A percentile compares a stretch with the other conserved stretches of the same genome.
phyloP scores from a whole-genome alignment of 441 rosid genomes.

The Cnidoscolus chayamansa region DNA sequence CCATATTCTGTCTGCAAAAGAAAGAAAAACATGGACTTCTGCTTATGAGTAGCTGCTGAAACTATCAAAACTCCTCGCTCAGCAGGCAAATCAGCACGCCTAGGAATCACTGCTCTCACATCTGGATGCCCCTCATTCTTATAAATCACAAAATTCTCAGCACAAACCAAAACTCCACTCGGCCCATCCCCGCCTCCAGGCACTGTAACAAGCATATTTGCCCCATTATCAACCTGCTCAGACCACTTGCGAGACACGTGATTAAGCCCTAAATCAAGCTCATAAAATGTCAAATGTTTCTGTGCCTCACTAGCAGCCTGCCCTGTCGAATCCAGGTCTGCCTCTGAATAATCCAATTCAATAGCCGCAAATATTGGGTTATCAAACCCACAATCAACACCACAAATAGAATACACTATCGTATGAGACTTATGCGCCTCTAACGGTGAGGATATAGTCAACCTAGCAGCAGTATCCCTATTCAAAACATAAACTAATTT shows the following conservation, averaged over 20 bases:
- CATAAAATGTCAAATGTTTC: slow-evolving; percentile 88
- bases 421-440: slow-evolving; percentile 97
- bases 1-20: slow-evolving; percentile 95
- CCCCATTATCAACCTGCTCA: slow-evolving; percentile 84
- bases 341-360: slow-evolving; percentile 94
- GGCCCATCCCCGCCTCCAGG: slow-evolving; percentile 99
- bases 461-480: slow-evolving; percentile 85
- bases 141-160: slow-evolving; percentile 92
- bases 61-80: slow-evolving; percentile 88
- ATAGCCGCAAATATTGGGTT: slow-evolving; percentile 89
- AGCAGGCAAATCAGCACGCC: slow-evolving; percentile 85
- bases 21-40: slow-evolving; percentile 85
- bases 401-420: slow-evolving; percentile 70
- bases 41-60: slow-evolving; percentile 85
- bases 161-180: slow-evolving; percentile 90
- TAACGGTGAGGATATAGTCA: slow-evolving; percentile 90
- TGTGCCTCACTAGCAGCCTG: slow-evolving; percentile 87
- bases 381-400: slow-evolving; percentile 94
- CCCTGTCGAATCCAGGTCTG: slow-evolving; percentile 88
- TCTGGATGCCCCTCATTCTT: slow-evolving; percentile 91
- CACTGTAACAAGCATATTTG: slow-evolving; percentile 90
- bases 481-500: slow-evolving; percentile 91
- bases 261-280: slow-evolving; percentile 91
- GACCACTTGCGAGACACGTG: slow-evolving; percentile 98
- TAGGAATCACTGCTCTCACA: slow-evolving; percentile 87